A percentile compares a stretch with the other conserved stretches of the same genome.
phyloP scores from a whole-genome alignment of 192 early-diverging fungal genomes.

The Podila verticillata region DNA sequence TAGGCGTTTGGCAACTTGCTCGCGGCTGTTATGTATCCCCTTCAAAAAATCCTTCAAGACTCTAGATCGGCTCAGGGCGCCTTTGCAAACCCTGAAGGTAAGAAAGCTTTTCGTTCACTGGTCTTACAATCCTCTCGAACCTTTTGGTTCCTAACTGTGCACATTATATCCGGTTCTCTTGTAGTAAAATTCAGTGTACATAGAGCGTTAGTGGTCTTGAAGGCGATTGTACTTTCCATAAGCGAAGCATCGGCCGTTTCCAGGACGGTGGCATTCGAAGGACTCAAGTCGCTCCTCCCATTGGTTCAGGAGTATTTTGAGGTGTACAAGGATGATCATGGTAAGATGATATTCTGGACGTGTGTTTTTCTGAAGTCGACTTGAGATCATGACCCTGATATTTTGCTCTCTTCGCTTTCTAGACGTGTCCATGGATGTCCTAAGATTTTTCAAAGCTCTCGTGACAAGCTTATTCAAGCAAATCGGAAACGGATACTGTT shows the following conservation, averaged over 20 bases:
- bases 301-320: slow-evolving; percentile 42
- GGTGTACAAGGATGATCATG: slow-evolving; percentile 38
- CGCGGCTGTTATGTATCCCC: slow-evolving; percentile 25
- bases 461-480: slow-evolving; percentile 25
- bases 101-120: neutral
- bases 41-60: slow-evolving; percentile 34
- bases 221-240: slow-evolving; percentile 17
- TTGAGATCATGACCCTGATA: neutral
- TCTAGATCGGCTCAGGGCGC: slow-evolving; percentile 9
- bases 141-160: neutral
- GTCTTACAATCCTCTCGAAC: too few species aligned
- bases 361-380: neutral
- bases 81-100: slow-evolving; percentile 19
- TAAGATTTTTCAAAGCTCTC: slow-evolving; percentile 21
- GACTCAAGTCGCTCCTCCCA: slow-evolving; percentile 20
- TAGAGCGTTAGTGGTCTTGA: slow-evolving; percentile 18
- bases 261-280: slow-evolving; percentile 29
- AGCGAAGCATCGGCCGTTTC: slow-evolving; percentile 16
- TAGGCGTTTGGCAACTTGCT: slow-evolving; percentile 29
- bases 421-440: slow-evolving; percentile 36
- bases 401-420: neutral
- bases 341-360: slow-evolving; percentile 5
- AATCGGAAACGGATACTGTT: slow-evolving; percentile 18
- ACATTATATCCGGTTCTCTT: too few species aligned
- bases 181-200: slow-evolving; percentile 38